These are phyloP conservation scores for Raffaelea ambrosiae DNA, from an alignment of 2,329 filamentous ascomycete genomes.

Conservation along the genomic window DNA sequence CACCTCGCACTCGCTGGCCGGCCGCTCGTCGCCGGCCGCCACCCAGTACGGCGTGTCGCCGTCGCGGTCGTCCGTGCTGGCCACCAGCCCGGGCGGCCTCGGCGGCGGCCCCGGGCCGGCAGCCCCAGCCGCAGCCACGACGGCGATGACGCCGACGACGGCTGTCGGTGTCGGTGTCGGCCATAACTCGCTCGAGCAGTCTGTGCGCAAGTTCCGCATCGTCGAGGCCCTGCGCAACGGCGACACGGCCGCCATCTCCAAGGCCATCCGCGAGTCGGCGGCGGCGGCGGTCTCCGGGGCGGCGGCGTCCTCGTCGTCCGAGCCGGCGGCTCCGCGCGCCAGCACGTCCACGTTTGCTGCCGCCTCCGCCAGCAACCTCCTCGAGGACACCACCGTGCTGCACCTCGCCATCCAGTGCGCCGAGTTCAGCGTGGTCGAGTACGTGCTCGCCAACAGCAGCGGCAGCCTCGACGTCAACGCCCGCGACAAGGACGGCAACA, in stretches of 20 bases:
- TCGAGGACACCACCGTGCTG: constrained; percentile 82
- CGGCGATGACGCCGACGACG: neutral
- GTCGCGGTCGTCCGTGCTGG: neutral
- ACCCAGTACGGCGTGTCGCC: neutral
- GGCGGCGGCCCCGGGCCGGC: neutral
- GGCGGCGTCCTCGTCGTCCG: neutral
- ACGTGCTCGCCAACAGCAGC: constrained; percentile 71
- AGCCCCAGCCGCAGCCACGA: neutral
- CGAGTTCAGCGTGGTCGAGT: constrained; percentile 85
- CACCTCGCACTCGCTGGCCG: constrained; percentile 25
- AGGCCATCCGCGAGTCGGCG: constrained; percentile 65
- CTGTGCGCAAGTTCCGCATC: constrained; percentile 85
- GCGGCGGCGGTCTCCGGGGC: constrained; percentile 10
- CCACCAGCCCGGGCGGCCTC: no score
- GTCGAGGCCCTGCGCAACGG: constrained; percentile 89
- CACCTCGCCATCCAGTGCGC: constrained; percentile 95
- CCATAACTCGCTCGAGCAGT: constrained; percentile 68
- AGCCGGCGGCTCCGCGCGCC: constrained; percentile 40
- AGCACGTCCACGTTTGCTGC: constrained; percentile 41
- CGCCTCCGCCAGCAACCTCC: constrained; percentile 24
- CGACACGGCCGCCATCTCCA: constrained; percentile 83
- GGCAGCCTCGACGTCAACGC: constrained; percentile 73
- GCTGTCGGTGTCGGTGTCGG: constrained; percentile 1
- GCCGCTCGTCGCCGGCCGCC: neutral
- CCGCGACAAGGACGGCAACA: constrained; percentile 89